Evolutionary conservation across 2,329 filamentous ascomycete species (phyloP), one percentile per base, ranked within the genome.

Genomic region (Chaetomium sp.): DNA sequence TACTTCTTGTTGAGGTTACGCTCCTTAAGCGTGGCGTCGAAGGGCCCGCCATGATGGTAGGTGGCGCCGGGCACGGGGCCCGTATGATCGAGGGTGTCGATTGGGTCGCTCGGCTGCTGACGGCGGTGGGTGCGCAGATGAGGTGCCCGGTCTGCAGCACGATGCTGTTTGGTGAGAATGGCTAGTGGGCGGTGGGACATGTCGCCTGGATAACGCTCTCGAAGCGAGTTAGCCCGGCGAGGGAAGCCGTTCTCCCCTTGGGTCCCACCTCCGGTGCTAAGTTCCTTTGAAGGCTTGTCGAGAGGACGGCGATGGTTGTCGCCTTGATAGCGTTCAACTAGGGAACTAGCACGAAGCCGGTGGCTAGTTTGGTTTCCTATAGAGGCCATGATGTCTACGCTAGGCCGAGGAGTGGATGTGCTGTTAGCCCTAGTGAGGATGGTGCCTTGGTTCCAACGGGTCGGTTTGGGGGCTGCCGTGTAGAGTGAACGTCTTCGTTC

Each of bases 41-140:
- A 97, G 0, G 92, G 92, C 0, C 92, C 91, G 61, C 87, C 89
- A 65, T 97, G 92, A 70, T 96, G 92, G 70, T 95, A 96, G 2
- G 79, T 72, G 14, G 78, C 79, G 50, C 81, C 80, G 42, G 78
- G 70, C n/a, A 80, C 70, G 2, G 61, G 61, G 5, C 60, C 63
- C 3, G 79, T 74, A 52, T 75, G 78, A 67, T 96, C 92, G 1
- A 97, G 81, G 5, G 76, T 75, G 69, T 96, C 92, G 65, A 97
- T 94, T 7, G 79, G 77, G 69, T 97, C 91, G 1, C 89, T 80
- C 33, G 85, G 81, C 12, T 86, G 78, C 64, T 85, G 76, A 65
- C 79, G 80, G 68, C 82, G 85, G 62, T 77, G 80, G 67, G 85
- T 87, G 64, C 79, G 79, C 48, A 88, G 78, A 68, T 87, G 85